Percentiles rank a stretch among this genome's conserved stretches.
These are phyloP conservation scores for Mucuna pruriens DNA, from an alignment of 306 rosid species.

Conservation along the genomic window DNA sequence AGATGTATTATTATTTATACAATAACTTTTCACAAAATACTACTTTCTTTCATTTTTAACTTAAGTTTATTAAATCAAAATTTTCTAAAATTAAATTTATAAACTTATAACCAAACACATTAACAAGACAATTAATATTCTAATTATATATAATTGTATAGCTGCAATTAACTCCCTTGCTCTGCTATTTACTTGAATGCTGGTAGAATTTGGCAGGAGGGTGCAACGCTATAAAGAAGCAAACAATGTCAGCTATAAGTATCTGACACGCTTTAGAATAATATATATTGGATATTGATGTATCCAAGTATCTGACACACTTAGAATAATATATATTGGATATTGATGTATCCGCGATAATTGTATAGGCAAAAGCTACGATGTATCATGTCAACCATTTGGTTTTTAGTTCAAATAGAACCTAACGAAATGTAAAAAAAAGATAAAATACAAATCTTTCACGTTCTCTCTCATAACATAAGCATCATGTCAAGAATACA, in stretches of 20 bases:
- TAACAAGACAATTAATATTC: too few relatives aligned
- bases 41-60: not conserved
- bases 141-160: too few relatives aligned
- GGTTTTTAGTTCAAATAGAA: not conserved
- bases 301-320: slow-evolving; percentile 18
- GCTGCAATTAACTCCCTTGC: too few relatives aligned
- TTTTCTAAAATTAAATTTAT: not conserved
- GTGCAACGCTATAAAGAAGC: slow-evolving; percentile 27
- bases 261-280: not conserved
- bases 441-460: not conserved
- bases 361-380: slow-evolving; percentile 44
- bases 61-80: not conserved
- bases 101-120: not conserved
- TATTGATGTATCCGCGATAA: slow-evolving; percentile 21
- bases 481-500: too few relatives aligned
- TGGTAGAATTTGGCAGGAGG: slow-evolving; percentile 6
- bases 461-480: not conserved
- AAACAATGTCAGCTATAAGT: not conserved
- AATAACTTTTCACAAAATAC: not conserved
- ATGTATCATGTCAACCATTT: slow-evolving; percentile 46
- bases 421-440: not conserved
- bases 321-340: slow-evolving; percentile 36
- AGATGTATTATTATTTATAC: not conserved
- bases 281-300: slow-evolving; percentile 9
- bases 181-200: too few relatives aligned